A percentile compares a stretch with the other conserved stretches of the same genome.
These are phyloP conservation scores for Apiotrichum akiyoshidainum DNA, from an alignment of 1,284 basidiomycete genomes.

Conservation along the genomic window DNA sequence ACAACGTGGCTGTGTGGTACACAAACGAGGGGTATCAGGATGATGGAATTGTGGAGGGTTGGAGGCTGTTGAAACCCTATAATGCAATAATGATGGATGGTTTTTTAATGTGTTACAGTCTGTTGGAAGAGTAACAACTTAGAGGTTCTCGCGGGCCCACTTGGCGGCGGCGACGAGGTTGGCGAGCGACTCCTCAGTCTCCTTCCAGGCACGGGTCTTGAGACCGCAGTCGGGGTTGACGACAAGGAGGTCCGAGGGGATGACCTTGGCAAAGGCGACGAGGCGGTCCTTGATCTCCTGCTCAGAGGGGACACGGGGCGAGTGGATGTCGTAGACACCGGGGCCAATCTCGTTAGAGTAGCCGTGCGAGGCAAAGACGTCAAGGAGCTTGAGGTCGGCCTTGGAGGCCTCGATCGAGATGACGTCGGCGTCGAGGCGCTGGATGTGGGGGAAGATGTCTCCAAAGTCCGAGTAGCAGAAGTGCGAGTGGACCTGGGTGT, in stretches of 20 bases:
- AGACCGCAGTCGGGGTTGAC: constrained; percentile 82
- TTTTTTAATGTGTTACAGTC: constrained; percentile 4
- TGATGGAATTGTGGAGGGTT: constrained; percentile 23
- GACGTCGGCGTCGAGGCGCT: constrained; percentile 96
- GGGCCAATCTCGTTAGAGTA: constrained; percentile 99
- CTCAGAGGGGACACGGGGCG: constrained; percentile 89
- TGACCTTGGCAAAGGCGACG: constrained; percentile 73
- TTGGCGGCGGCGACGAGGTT: constrained; percentile 86
- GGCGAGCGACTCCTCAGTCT: constrained; percentile 80
- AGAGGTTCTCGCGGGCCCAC: constrained; percentile 81
- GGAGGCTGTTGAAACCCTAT: constrained; percentile 21
- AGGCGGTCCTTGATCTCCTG: constrained; percentile 95
- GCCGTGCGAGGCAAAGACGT: constrained; percentile 90
- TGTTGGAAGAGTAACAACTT: constrained; percentile 43
- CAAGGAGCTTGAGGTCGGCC: constrained; percentile 94
- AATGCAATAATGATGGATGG: constrained; percentile 13
- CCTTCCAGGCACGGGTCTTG: constrained; percentile 94
- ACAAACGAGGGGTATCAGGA: constrained; percentile 23
- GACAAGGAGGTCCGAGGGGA: constrained; percentile 72
- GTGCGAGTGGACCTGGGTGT: constrained; percentile 94
- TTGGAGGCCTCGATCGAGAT: constrained; percentile 99
- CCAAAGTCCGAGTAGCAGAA: constrained; percentile 75
- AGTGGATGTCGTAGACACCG: constrained; percentile 99
- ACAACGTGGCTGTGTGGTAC: constrained; percentile 20
- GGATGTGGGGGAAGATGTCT: constrained; percentile 97